These are phyloP conservation scores for Hyaloperonospora brassicae DNA, from an alignment of 352 stramenopile species.

Conservation along the genomic window DNA sequence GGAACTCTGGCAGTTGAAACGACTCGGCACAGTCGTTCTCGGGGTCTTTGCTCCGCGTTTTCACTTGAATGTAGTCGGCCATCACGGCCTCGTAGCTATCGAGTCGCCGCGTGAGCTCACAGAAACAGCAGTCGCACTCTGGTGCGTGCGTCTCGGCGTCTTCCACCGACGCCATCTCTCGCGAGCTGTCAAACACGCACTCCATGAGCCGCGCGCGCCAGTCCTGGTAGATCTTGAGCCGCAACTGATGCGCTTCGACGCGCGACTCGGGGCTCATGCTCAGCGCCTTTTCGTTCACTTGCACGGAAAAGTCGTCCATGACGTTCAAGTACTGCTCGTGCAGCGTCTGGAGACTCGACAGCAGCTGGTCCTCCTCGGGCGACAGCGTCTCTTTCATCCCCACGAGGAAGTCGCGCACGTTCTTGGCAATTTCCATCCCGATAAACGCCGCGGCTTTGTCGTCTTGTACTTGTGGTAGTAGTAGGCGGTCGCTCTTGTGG, in stretches of 20 bases:
- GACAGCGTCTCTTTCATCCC: slow-evolving; percentile 68
- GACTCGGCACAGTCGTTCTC: slow-evolving; percentile 39
- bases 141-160: slow-evolving; percentile 31
- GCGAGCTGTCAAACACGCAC: slow-evolving; percentile 48
- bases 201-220: slow-evolving; percentile 72
- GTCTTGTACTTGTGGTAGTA: too few species aligned
- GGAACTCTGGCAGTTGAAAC: slow-evolving; percentile 51
- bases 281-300: slow-evolving; percentile 49
- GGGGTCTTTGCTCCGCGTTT: slow-evolving; percentile 40
- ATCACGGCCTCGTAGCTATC: slow-evolving; percentile 51
- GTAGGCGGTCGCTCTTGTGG: too few species aligned
- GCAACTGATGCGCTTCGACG: slow-evolving; percentile 63
- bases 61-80: slow-evolving; percentile 49
- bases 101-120: slow-evolving; percentile 42
- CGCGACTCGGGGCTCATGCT: slow-evolving; percentile 70
- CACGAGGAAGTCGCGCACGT: slow-evolving; percentile 74
- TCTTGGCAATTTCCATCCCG: slow-evolving; percentile 73
- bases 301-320: slow-evolving; percentile 56
- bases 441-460: too few species aligned
- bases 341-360: slow-evolving; percentile 52
- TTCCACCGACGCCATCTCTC: slow-evolving; percentile 31
- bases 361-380: slow-evolving; percentile 59
- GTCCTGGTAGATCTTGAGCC: slow-evolving; percentile 76
- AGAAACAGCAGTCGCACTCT: slow-evolving; percentile 46
- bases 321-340: slow-evolving; percentile 63